Base-by-base conservation (phyloP, 306 rosid genomes). In the Cucurbita moschata region DNA sequence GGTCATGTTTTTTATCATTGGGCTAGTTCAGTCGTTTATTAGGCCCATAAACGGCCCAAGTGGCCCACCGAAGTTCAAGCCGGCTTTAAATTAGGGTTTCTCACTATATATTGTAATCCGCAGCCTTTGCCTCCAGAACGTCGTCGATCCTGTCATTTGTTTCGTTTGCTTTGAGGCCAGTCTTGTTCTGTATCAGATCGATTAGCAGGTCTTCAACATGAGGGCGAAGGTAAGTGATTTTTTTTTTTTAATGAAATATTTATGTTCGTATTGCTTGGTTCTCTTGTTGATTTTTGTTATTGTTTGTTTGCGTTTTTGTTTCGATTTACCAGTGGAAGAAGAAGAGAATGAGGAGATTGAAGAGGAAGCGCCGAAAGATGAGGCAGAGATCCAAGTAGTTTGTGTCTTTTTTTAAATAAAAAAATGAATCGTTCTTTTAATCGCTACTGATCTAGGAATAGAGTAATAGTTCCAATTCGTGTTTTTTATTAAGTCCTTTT, bases 361-460 rank as follows among this genome's bases (percentile, higher is more conserved):
- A 70, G 74, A 70, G 74, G 59, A 70, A 70, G 74, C 74, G 74
- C 59, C 74, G 74, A 70, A 70, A 70, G 74, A 70, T 70, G 74
- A 70, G 74, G 74, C 74, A 70, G n/a, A 70, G 74, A 70, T 70
- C 74, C 59, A 70, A 70, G 74, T 70, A 70, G 74, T 50, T 47
- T 4, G 43, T 70, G 5, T 69, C 19, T 14, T 30, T 8, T 5
- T 26, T 50, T 49, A 21, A 66, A 64, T 64, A 42, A 64, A 64
- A 26, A 42, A 21, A 50, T 19, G 18, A 39, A 5, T 15, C 23
- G 38, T 47, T 47, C 10, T 13, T 23, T 69, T 69, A 47, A 21
- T 69, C 19, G 43, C 12, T 47, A 69, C 44, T 69, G 74, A 47
- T 69, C 26, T 70, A 70, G 74, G 74, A 30, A 30, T 30, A 53